phyloP scores from a whole-genome alignment of 495 filamentous ascomycete genomes.

The Gamarada debralockiae region DNA sequence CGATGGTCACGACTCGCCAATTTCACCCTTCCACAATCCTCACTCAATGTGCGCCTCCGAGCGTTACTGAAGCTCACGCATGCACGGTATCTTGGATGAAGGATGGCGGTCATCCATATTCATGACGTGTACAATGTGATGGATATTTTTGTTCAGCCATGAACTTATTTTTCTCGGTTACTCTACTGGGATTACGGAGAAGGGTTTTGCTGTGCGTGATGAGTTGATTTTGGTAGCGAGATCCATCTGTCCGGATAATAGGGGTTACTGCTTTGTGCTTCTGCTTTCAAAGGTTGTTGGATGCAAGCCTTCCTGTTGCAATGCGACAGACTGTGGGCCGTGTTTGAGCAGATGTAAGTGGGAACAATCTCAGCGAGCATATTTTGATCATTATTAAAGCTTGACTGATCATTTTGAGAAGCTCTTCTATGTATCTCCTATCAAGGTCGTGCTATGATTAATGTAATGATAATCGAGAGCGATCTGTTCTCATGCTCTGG shows the following conservation, averaged over 20 bases:
- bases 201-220: neutral
- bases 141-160: neutral
- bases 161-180: neutral
- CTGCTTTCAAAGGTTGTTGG: neutral
- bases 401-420: neutral
- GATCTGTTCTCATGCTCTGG: neutral
- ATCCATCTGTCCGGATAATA: neutral
- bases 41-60: neutral
- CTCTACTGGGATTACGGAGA: neutral
- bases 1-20: neutral
- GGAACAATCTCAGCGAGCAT: neutral
- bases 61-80: conserved; percentile 8
- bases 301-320: neutral
- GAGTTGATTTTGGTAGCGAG: neutral
- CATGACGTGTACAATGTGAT: conserved; percentile 4
- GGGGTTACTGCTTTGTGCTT: neutral
- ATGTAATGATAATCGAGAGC: neutral
- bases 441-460: neutral
- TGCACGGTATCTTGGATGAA: neutral
- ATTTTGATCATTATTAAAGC: neutral
- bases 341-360: neutral
- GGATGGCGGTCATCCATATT: neutral
- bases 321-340: neutral
- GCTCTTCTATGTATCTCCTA: neutral
- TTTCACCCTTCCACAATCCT: neutral